These are phyloP conservation scores for Cryptococcus sp. DNA, from an alignment of 1,284 basidiomycete species.

Conservation along the genomic window DNA sequence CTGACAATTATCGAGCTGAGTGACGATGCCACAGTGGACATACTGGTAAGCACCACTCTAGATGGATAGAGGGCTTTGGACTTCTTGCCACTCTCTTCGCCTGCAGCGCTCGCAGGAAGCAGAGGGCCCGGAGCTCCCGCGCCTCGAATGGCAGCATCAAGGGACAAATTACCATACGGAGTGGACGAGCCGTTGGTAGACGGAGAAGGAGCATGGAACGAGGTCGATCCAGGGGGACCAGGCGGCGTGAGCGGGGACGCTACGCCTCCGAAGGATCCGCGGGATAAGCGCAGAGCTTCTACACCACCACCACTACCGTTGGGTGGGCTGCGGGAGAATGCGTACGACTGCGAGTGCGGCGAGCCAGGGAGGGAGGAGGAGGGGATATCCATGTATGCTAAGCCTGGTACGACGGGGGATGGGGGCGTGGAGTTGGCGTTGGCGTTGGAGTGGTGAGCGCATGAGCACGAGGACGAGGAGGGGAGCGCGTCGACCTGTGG, in stretches of 20 bases:
- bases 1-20: neutral
- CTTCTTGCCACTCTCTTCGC: slow-evolving; percentile 21
- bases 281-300: slow-evolving; percentile 24
- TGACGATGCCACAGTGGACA: slow-evolving; percentile 8
- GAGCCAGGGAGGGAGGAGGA: slow-evolving; percentile 11
- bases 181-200: slow-evolving; percentile 5
- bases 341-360: too few species aligned
- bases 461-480: too few species aligned
- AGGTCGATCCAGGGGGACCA: neutral
- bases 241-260: neutral
- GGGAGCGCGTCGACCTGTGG: too few species aligned
- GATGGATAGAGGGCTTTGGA: slow-evolving; percentile 38
- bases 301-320: slow-evolving; percentile 22
- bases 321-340: neutral
- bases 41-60: slow-evolving; percentile 45
- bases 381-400: slow-evolving; percentile 10
- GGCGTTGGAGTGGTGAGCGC: too few species aligned
- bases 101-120: slow-evolving; percentile 17
- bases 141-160: slow-evolving; percentile 27
- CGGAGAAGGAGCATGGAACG: neutral
- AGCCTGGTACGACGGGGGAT: slow-evolving; percentile 1
- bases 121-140: slow-evolving; percentile 24
- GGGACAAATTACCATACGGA: slow-evolving; percentile 33
- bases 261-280: slow-evolving; percentile 1
- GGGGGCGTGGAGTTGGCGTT: neutral